Base-by-base conservation (phyloP, 768 basidiomycete species). In the Coprinopsis marcescibilis region DNA sequence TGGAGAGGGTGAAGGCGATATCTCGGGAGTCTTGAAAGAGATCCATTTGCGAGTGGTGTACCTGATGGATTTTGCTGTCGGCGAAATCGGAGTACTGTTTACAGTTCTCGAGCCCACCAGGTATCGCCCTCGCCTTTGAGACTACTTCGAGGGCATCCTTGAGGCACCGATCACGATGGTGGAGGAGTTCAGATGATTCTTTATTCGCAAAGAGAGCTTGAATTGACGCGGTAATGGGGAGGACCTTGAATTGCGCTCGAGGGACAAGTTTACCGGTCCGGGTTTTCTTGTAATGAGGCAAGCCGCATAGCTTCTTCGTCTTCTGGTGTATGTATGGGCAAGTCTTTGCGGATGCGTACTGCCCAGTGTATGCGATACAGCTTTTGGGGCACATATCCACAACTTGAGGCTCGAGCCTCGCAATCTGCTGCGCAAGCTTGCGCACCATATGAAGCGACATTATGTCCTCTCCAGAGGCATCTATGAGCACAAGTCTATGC, bases 301-400 rank as follows among this genome's bases (percentile, higher is more conserved):
- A 17, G 15, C 26, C 36, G 25, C 48, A 49, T 6, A 20, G 11
- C 15, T 48, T 17, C 11, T 26, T 26, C 4, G 19, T 23, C 25
- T 34, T 48, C 6, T 17, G 4, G n/a, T 21, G 26, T 4, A 52
- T 41, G 42, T 45, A 52, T 26, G 53, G 53, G 45, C 56, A 61
- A 40, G 41, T 21, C 20, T 23, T 26, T 14, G 45, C 3, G 27
- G 48, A 29, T 23, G 43, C 11, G 49, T 56, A 57, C 20, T 50
- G 34, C 14, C 58, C 56, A 33, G 56, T 56, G 45, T 56, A 61
- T n/a, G 58, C 60, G 46, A 61, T 57, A 44, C 56, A 61, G 29
- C 52, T 56, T n/a, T 46, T 38, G 10, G 53, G 55, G 40, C 60
- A 61, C 33, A 61, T 59, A 45, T 56, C 55, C 20, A 59, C 38